A percentile compares a stretch with the other conserved stretches of the same genome.
Conservation (phyloP, 2,329 filamentous ascomycete species). For the Stagonosporopsis cucurbitacearum region DNA sequence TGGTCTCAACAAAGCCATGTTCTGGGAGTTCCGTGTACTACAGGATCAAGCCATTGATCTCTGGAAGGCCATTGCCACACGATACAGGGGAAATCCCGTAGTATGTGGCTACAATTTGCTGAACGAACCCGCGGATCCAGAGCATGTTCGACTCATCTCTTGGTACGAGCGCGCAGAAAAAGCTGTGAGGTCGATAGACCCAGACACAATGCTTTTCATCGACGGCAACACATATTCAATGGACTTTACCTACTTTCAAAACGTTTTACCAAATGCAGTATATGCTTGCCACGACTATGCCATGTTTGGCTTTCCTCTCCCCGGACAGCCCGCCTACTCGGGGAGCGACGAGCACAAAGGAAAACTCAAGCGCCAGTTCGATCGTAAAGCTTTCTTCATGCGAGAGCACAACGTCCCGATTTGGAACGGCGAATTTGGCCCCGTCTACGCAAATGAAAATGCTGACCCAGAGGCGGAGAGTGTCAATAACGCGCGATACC, state of each 20-base stretch:
- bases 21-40: constrained; percentile 23
- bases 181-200: constrained; percentile 25
- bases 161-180: constrained; percentile 25
- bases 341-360: constrained; percentile 52
- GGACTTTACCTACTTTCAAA: constrained; percentile 55
- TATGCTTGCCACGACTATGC: constrained; percentile 56
- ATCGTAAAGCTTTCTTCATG: constrained; percentile 25
- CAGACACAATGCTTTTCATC: constrained; percentile 57
- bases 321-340: constrained; percentile 45
- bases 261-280: constrained; percentile 53
- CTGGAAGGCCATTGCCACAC: constrained; percentile 18
- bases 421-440: constrained; percentile 26
- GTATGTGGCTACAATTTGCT: constrained; percentile 24
- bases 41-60: constrained; percentile 22
- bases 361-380: constrained; percentile 36
- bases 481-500: constrained; percentile 13
- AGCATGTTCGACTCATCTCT: constrained; percentile 17
- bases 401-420: constrained; percentile 19
- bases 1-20: constrained; percentile 21
- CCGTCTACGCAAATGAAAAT: constrained; percentile 16
- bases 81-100: constrained; percentile 16
- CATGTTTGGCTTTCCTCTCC: constrained; percentile 53
- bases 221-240: constrained; percentile 63
- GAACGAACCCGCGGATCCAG: constrained; percentile 25
- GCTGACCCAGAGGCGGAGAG: constrained; percentile 12